Evolutionary conservation across 139 green algal species (phyloP).

Genomic region (Micromonas commoda): DNA sequence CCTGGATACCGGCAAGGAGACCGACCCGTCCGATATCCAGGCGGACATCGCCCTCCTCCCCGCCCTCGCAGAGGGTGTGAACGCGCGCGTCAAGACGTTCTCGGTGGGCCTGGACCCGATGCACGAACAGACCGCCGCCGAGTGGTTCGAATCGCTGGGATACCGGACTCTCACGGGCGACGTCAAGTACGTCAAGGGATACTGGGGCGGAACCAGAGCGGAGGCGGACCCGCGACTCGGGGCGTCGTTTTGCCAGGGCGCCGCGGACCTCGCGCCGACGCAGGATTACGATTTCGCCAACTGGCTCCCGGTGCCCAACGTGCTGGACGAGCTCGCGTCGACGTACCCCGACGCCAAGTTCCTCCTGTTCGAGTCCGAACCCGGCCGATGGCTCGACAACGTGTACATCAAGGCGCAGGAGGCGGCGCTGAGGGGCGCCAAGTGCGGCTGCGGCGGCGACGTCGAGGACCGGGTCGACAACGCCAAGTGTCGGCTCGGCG

Average conservation of each 20-base stretch:
- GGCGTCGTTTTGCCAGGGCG: background rate
- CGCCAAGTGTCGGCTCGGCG: background rate
- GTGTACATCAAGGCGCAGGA: too few species aligned
- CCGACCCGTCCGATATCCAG: too few species aligned
- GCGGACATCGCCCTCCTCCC: too few species aligned
- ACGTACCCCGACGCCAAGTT: slow-evolving; percentile 8
- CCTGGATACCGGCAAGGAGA: too few species aligned
- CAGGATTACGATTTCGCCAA: background rate
- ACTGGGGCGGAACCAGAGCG: background rate
- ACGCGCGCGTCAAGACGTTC: background rate
- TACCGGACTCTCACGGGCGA: background rate
- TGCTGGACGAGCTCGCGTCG: background rate
- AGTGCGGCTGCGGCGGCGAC: slow-evolving; percentile 1
- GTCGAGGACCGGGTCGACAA: background rate
- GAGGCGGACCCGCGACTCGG: background rate
- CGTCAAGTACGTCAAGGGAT: background rate
- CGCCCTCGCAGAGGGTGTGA: background rate
- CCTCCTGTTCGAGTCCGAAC: background rate
- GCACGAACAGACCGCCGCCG: background rate
- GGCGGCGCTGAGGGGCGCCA: background rate
- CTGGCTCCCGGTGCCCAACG: background rate
- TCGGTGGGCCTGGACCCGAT: background rate
- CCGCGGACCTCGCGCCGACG: too few species aligned
- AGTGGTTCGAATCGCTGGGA: slow-evolving; percentile 2
- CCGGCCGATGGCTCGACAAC: background rate